phyloP scores from a whole-genome alignment of 176 grass and related monocot genomes.

The Secale cereale region DNA sequence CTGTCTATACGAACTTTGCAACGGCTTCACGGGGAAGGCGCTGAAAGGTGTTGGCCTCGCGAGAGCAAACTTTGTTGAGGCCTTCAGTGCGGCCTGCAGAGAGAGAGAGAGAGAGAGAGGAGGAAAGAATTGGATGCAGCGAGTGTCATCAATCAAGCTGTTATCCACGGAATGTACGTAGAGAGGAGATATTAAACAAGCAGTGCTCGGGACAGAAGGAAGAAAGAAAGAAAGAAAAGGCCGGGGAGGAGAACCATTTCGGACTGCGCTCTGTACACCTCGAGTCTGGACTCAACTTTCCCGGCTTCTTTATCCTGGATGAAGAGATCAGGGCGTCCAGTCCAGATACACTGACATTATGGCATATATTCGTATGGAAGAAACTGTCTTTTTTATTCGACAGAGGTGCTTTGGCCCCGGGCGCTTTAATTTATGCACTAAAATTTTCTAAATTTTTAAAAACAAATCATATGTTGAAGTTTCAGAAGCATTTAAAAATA shows the following conservation, averaged over 20 bases:
- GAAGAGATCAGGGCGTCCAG: neutral
- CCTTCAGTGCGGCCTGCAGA: neutral
- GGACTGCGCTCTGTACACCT: neutral
- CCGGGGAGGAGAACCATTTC: neutral
- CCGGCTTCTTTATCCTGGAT: neutral
- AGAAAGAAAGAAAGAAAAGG: neutral
- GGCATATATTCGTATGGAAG: too few species aligned
- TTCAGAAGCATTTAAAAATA: too few species aligned
- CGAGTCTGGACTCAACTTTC: neutral
- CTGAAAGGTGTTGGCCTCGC: neutral
- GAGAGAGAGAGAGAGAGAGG: too few species aligned
- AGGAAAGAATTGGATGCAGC: neutral
- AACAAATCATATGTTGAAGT: too few species aligned
- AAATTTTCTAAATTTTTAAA: too few species aligned
- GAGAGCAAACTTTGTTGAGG: neutral
- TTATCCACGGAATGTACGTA: conserved; percentile 25
- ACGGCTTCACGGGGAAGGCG: neutral
- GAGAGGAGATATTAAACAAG: neutral
- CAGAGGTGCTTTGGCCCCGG: too few species aligned
- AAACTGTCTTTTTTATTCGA: too few species aligned
- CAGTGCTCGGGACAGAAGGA: too few species aligned
- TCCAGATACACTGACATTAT: too few species aligned
- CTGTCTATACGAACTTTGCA: neutral
- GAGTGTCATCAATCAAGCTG: conserved; percentile 27
- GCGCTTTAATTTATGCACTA: too few species aligned